phyloP scores from a whole-genome alignment of 805 yeast species.

The Lachancea nothofagi region DNA sequence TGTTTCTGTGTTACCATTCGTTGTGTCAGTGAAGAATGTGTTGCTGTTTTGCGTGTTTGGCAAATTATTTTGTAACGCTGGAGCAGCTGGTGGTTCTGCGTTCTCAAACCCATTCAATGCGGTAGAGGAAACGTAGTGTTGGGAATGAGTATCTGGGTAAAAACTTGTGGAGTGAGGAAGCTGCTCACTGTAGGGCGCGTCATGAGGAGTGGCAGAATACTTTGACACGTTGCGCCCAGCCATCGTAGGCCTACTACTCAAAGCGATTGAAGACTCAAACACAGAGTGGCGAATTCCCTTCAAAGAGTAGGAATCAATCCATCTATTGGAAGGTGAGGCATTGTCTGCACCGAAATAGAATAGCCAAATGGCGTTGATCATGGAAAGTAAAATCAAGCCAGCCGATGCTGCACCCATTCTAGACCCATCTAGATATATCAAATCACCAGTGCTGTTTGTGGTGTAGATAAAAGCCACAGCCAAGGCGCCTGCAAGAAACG shows the following conservation, averaged over 20 bases:
- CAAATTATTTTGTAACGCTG: slow-evolving; percentile 5
- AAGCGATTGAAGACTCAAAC: slow-evolving; percentile 19
- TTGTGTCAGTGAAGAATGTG: slow-evolving; percentile 26
- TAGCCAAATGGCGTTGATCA: slow-evolving; percentile 80
- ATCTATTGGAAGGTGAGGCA: slow-evolving; percentile 78
- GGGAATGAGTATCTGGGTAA: slow-evolving; percentile 19
- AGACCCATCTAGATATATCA: slow-evolving; percentile 64
- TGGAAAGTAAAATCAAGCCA: slow-evolving; percentile 78
- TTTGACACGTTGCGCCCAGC: slow-evolving; percentile 15
- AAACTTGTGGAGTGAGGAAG: slow-evolving; percentile 5
- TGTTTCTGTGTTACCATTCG: slow-evolving; percentile 31
- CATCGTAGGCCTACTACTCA: slow-evolving; percentile 5
- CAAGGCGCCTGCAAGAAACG: slow-evolving; percentile 35
- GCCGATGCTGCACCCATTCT: slow-evolving; percentile 84
- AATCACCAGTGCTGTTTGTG: slow-evolving; percentile 73
- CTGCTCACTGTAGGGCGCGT: slow-evolving; percentile 8
- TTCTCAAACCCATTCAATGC: slow-evolving; percentile 60
- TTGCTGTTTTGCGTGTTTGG: slow-evolving; percentile 19
- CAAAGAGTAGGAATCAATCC: slow-evolving; percentile 75
- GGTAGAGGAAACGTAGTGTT: slow-evolving; percentile 43
- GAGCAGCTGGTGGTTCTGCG: slow-evolving; percentile 24
- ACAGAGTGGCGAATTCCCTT: slow-evolving; percentile 41
- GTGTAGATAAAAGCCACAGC: slow-evolving; percentile 78
- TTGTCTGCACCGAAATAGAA: slow-evolving; percentile 87
- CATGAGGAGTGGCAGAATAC: slow-evolving; percentile 11